Evolutionary conservation across 192 early-diverging fungal genomes (phyloP), one percentile per base, ranked within the genome.

Genomic region (Haplosporangium gracile): DNA sequence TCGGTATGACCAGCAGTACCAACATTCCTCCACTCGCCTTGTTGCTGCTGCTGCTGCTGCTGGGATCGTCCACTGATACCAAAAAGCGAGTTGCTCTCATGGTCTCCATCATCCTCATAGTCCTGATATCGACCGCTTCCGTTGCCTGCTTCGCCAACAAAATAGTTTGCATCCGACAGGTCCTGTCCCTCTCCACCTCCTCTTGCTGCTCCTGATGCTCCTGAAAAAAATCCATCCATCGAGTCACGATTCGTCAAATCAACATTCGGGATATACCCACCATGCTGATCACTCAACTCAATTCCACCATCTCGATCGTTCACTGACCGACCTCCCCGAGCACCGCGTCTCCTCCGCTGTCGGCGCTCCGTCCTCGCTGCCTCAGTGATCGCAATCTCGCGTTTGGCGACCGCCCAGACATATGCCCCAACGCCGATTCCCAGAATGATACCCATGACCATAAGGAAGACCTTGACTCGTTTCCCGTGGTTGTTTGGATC

Each of bases 371-470:
- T 71, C 74, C 82, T 68, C 11, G 47, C 57, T 18, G 73, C 77
- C 47, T 82, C 76, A 45, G 74, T 70, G 2, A 82, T 60, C 24
- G 74, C 89, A 10, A 93, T 84, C 43, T 83, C 83, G 4, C 76
- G 84, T 49, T 84, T 90, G 38, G 91, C 88, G 15, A 90, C 43
- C 16, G 84, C 20, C 80, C 89, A 92, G 10, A 93, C 88, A 80
- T 93, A 93, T 0, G 74, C 72, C 40, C 92, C 90, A 11, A 92
- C 89, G 36, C 88, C 87, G 63, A 90, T 77, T 24, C 87, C 89
- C 13, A 93, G 39, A 13, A 83, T 65, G n/a, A 83, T 80, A 38
- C 76, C 88, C 74, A 53, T 65, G 13, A 72, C 68, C 78, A 71
- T 82, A 53, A 73, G 42, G 22, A 77, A 74, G 38, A 80, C 77